Base-by-base conservation (phyloP, 371 early-diverging fungal genomes). In the Mucor sp. region DNA sequence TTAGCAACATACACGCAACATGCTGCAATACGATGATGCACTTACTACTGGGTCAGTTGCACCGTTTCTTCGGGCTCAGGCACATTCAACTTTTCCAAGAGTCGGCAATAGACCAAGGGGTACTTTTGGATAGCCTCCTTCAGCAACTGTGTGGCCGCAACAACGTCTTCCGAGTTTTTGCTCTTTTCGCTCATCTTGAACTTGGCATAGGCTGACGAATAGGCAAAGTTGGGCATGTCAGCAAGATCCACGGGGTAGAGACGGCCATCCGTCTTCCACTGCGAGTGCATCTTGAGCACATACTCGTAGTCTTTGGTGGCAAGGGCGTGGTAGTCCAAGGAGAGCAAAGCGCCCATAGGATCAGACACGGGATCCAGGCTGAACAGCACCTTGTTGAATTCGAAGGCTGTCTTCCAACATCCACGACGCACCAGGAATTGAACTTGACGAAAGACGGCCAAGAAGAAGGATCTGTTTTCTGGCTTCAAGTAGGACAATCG, bases 371-470 rank as follows among this genome's bases (percentile, higher is more conserved):
- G 93, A 70, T 93, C 93, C 56, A 96, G 76, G 62, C 91, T 89
- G 23, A 92, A 73, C 21, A 96, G 75, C 14, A 94, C 77, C 76
- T 94, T 97, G 65, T 90, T 87, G 66, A 94, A 89, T 77, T 96
- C 97, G 65, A 95, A 91, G 7, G 93, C 92, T 5, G 96, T 96
- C 43, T 94, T 75, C 97, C 97, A 97, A 78, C 96, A 96, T 7
- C 97, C 96, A 56, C 91, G 85, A 23, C 95, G 86, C n/a, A 91
- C 83, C 65, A 95, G 67, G 70, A 90, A 93, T 71, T 90, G 89
- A 55, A 95, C 86, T 48, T 96, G 96, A 12, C 94, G 83, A 67
- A 90, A 93, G 23, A 97, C 67, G 5, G 94, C 93, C 58, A 96
- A 68, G 70, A 91, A 94, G 76, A 96, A 89, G 6, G 94, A 83